Percentiles rank a stretch among this genome's conserved stretches.
Evolutionary conservation across 768 basidiomycete species (phyloP).

Genomic region (Clathrus columnatus): DNA sequence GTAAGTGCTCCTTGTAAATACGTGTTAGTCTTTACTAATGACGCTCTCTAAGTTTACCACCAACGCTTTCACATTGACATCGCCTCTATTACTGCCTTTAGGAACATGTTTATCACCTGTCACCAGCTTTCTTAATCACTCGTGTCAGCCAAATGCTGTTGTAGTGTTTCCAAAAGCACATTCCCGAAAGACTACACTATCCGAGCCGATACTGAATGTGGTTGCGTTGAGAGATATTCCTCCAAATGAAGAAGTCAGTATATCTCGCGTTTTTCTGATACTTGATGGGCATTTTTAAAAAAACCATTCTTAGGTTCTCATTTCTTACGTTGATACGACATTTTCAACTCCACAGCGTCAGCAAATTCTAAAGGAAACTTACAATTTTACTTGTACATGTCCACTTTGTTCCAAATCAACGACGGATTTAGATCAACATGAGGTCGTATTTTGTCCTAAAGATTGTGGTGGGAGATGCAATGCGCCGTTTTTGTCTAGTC

Average conservation of each 20-base stretch:
- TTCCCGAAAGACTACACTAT: slow-evolving; percentile 17
- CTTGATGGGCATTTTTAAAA: neutral
- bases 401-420: slow-evolving; percentile 35
- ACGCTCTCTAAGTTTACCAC: slow-evolving; percentile 60
- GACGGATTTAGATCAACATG: slow-evolving; percentile 49
- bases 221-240: slow-evolving; percentile 59
- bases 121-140: slow-evolving; percentile 80
- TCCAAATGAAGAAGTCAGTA: slow-evolving; percentile 59
- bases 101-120: slow-evolving; percentile 79
- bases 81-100: slow-evolving; percentile 67
- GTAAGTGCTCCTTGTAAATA: slow-evolving; percentile 30
- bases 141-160: slow-evolving; percentile 80
- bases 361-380: slow-evolving; percentile 54
- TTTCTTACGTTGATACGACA: slow-evolving; percentile 81
- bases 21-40: neutral
- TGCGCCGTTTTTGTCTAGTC: neutral
- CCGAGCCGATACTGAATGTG: slow-evolving; percentile 62
- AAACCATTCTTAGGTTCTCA: slow-evolving; percentile 64
- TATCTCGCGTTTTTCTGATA: neutral
- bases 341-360: slow-evolving; percentile 50
- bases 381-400: slow-evolving; percentile 73
- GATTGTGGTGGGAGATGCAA: slow-evolving; percentile 57
- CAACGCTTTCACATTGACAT: slow-evolving; percentile 83
- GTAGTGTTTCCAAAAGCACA: slow-evolving; percentile 68
- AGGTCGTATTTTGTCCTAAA: slow-evolving; percentile 60